Conservation (phyloP, 139 green algal species). For the Chlorella sp. region DNA sequence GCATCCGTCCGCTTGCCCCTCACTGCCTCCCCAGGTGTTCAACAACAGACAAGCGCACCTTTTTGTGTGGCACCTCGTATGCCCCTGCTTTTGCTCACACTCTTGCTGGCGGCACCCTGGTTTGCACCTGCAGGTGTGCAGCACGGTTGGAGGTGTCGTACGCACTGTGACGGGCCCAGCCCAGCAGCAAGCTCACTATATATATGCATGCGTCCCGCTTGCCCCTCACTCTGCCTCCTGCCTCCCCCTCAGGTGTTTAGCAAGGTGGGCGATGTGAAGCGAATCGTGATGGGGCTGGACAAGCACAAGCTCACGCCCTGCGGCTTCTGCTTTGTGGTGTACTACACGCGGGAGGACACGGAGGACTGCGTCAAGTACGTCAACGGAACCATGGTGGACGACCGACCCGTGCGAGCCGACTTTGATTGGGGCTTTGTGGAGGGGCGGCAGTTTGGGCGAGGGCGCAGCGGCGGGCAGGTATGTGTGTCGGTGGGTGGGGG, state of each 20-base stretch:
- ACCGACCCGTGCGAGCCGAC: constrained; percentile 93
- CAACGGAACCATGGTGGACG: constrained; percentile 95
- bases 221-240: too few relatives aligned
- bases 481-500: constrained; percentile 40
- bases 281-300: constrained; percentile 98
- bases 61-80: too few relatives aligned
- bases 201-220: too few relatives aligned
- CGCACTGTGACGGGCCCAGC: constrained; percentile 97
- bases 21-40: too few relatives aligned
- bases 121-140: constrained; percentile 63
- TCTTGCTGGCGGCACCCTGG: too few relatives aligned
- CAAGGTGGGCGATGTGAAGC: constrained; percentile 82
- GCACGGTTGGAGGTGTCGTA: constrained; percentile 81
- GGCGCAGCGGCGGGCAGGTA: constrained; percentile 91
- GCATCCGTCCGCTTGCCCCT: too few relatives aligned
- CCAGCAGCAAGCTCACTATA: constrained; percentile 86
- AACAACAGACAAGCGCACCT: too few relatives aligned
- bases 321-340: constrained; percentile 98
- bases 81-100: too few relatives aligned
- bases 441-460: constrained; percentile 94
- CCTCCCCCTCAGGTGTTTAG: constrained; percentile 72
- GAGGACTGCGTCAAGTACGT: constrained; percentile 89
- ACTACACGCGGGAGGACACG: constrained; percentile 80
- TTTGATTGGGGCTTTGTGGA: constrained; percentile 99
- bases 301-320: constrained; percentile 92